phyloP scores from a whole-genome alignment of 257 asterid species.

The Przewalskia tangutica region DNA sequence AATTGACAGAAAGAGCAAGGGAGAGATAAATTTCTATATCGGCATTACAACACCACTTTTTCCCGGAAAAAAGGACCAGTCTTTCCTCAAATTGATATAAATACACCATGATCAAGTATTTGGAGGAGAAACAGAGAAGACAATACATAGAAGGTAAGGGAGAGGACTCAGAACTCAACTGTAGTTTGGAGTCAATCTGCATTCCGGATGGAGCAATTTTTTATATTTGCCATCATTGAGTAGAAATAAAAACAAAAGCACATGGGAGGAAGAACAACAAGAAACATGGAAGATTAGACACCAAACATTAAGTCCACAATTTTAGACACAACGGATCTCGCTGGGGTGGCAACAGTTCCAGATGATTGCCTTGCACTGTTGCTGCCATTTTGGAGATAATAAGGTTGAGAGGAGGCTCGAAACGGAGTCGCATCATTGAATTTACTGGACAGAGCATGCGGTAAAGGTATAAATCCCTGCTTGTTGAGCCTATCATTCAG shows the following conservation, averaged over 20 bases:
- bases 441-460: constrained; percentile 46
- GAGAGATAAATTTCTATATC: not conserved
- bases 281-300: constrained; percentile 25
- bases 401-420: constrained; percentile 46
- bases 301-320: constrained; percentile 93
- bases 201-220: not conserved
- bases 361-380: constrained; percentile 35
- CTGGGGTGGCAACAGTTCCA: constrained; percentile 79
- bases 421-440: constrained; percentile 36
- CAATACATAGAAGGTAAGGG: not conserved
- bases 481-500: constrained; percentile 61
- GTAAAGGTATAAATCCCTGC: constrained; percentile 74
- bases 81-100: not conserved
- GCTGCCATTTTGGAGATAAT: constrained; percentile 56
- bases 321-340: constrained; percentile 78
- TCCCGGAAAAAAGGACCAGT: not conserved
- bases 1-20: not conserved
- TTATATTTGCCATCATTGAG: not conserved
- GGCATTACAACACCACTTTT: not conserved
- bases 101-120: not conserved
- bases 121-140: not conserved
- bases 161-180: not conserved
- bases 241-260: not conserved
- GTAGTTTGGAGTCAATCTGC: not conserved
- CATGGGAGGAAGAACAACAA: not conserved